Base-by-base conservation (phyloP, 2,329 filamentous ascomycete genomes). In the Phyllosticta citrichinensis region DNA sequence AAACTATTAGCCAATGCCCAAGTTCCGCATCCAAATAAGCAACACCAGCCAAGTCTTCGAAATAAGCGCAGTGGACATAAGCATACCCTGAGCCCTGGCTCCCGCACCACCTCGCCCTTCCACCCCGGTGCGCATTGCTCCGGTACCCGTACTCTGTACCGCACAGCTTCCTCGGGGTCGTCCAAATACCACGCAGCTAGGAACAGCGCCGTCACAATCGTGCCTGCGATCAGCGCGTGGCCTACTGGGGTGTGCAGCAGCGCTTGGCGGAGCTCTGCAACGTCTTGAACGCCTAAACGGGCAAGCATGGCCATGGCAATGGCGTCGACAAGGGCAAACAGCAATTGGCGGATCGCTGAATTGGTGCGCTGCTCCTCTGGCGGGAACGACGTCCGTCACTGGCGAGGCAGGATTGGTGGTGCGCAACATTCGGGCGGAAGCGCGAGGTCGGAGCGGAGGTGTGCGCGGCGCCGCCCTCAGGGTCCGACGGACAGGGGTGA, bases 61-160 rank as follows among this genome's bases (percentile, higher is more conserved):
- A 47, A n/a, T 40, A 47, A 47, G 40, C 14, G 40, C 40, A 47
- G 6, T 47, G 40, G 17, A n/a, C 14, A 47, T 47, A 47, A 47
- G 14, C 62, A 20, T 67, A 82, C 80, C 75, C 86, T 88, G 70
- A 91, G 78, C 19, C 78, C 79, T 1, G 87, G 80, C 40, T 80
- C 71, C 14, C 85, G 79, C 40, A 91, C 77, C 35, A 83, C 77
- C 65, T 80, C 78, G 56, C 80, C 78, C 61, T 82, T 79, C 71
- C 80, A 83, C 6, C 72, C 77, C 14, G 73, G 67, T 56, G 80
- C 76, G 58, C 84, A 83, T 64, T 82, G 74, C 71, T 83, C 82
- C n/a, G 88, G 87, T 52, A 81, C 68, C 5, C 83, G 79, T 30
- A 91, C 81, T 54, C 73, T 75, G 74, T 88, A 91, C 35, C 76